Evolutionary conservation across 345 rosid genomes (phyloP), one percentile per base, ranked within the genome.

Genomic region (Barbarea vulgaris): DNA sequence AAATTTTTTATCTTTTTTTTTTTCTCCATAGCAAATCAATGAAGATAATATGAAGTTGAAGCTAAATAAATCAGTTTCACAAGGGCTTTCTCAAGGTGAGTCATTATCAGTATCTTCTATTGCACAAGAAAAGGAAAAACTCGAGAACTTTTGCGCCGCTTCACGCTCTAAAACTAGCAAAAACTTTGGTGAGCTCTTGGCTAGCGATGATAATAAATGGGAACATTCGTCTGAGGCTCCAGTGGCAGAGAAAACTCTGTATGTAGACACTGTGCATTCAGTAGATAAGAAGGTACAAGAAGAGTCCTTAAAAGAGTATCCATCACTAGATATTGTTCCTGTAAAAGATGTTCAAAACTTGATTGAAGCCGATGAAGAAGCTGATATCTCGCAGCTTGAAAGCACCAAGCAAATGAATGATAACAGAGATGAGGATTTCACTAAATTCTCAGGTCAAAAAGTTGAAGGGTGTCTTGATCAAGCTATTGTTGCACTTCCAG

Each of bases 161-260:
- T 72, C 67, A 7, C 48, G 17, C 48, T 18, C 52, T 21, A 82
- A 81, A 66, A 36, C 15, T 28, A 59, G 79, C 59, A 81, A 56
- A 55, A 86, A 78, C 64, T 78, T 78, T 67, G 81, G 81, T 58
- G 81, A 88, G 62, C 79, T 88, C 42, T 77, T 91, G 83, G 87
- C 87, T 10, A 72, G 63, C 15, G 89, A 88, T 66, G 85, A 85
- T 48, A 76, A 48, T 25, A 81, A 77, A 55, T 81, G 81, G 85
- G 75, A 84, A 75, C 72, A 81, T 65, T 81, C 75, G 1, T 62
- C 79, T 14, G 84, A 63, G 34, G 73, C 59, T 67, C 87, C 83
- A 2, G 77, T 83, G 46, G 76, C 61, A 4, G 98, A 94, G 87
- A 91, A 87, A 81, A 90, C 96, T 70, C 77, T 94, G 74, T 87